Evolutionary conservation across 306 rosid genomes (phyloP).

Genomic region (Glycine soja): DNA sequence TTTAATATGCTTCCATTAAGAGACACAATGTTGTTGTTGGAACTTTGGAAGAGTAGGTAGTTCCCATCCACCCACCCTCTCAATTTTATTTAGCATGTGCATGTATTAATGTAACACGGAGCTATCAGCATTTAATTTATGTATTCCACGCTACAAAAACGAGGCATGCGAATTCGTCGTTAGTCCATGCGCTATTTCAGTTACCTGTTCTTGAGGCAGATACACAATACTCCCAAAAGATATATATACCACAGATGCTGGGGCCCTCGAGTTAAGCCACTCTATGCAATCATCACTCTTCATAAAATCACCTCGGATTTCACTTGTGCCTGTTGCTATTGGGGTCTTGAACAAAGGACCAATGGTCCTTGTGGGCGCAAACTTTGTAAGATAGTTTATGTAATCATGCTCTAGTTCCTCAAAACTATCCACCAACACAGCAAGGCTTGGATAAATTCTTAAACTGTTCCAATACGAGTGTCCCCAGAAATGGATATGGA

Average conservation of each 20-base stretch:
- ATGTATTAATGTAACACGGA: too few species aligned
- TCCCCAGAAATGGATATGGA: conserved; percentile 40
- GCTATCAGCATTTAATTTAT: background rate
- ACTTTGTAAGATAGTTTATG: conserved; percentile 45
- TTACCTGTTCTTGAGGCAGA: conserved; percentile 60
- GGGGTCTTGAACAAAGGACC: conserved; percentile 74
- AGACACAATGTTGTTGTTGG: too few species aligned
- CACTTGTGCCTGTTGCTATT: background rate
- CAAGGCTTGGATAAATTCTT: conserved; percentile 52
- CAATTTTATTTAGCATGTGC: too few species aligned
- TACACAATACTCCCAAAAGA: conserved; percentile 72
- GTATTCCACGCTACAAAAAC: conserved; percentile 28
- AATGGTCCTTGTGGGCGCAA: conserved; percentile 42
- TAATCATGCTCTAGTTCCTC: conserved; percentile 62
- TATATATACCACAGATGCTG: conserved; percentile 63
- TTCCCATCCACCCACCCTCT: too few species aligned
- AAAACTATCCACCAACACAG: conserved; percentile 61
- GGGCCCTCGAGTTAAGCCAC: conserved; percentile 63
- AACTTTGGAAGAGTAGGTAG: too few species aligned
- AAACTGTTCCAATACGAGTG: conserved; percentile 57
- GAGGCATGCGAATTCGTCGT: conserved; percentile 54
- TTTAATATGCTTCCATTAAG: too few species aligned
- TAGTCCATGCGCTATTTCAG: conserved; percentile 73
- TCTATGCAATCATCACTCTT: conserved; percentile 61
- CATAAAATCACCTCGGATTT: conserved; percentile 59